Percentiles rank a stretch among this genome's conserved stretches.
These are phyloP conservation scores for Pichia membranifaciens DNA, from an alignment of 805 yeast genomes.

Conservation along the genomic window DNA sequence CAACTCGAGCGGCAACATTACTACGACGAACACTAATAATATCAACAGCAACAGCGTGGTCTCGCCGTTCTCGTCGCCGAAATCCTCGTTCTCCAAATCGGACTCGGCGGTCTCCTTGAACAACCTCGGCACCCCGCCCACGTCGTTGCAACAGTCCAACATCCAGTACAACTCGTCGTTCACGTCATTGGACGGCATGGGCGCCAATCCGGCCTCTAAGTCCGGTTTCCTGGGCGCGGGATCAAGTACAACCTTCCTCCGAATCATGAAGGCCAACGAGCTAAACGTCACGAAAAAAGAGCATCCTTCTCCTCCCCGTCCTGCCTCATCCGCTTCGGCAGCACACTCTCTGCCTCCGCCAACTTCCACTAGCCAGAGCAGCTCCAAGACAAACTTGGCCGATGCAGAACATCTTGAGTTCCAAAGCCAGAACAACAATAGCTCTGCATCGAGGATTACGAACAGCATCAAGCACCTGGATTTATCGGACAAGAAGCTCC, in stretches of 20 bases:
- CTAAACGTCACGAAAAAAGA: slow-evolving; percentile 20
- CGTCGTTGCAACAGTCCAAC: slow-evolving; percentile 1
- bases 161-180: slow-evolving; percentile 5
- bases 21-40: not conserved
- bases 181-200: slow-evolving; percentile 52
- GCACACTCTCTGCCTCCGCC: no score
- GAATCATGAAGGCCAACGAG: slow-evolving; percentile 30
- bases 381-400: not conserved
- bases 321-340: no score
- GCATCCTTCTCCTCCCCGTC: not conserved
- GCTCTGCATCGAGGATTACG: no score
- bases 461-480: not conserved
- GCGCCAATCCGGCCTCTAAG: slow-evolving; percentile 42
- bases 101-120: slow-evolving; percentile 2
- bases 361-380: not conserved
- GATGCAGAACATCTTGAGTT: not conserved
- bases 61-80: slow-evolving; percentile 9
- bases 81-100: slow-evolving; percentile 5
- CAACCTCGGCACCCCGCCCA: slow-evolving; percentile 1
- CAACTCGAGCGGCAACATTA: not conserved
- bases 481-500: slow-evolving; percentile 13
- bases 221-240: slow-evolving; percentile 64
- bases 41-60: not conserved
- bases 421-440: not conserved
- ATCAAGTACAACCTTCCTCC: slow-evolving; percentile 49